These are phyloP conservation scores for Phalaenopsis aphrodite DNA, from an alignment of 106 monocot species.

Conservation along the genomic window DNA sequence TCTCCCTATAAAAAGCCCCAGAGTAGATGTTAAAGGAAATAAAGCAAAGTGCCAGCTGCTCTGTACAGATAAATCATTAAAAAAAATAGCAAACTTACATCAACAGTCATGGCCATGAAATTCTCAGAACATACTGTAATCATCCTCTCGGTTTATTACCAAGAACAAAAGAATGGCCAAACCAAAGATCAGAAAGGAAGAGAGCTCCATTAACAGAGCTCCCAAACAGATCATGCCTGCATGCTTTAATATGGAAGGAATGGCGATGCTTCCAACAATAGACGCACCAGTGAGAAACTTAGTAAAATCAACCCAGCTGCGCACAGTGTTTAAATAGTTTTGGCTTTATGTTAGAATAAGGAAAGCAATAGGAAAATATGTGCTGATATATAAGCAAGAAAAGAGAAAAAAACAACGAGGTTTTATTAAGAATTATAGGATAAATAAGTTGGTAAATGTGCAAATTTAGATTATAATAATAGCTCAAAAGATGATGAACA, in stretches of 20 bases:
- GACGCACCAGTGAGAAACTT: conserved; percentile 93
- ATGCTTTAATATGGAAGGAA: conserved; percentile 87
- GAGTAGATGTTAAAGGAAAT: neutral
- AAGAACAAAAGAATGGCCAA: conserved; percentile 50
- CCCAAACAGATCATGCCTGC: conserved; percentile 77
- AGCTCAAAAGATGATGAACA: too few relatives aligned
- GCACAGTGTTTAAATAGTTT: neutral
- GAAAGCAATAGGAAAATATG: neutral
- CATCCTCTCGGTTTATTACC: conserved; percentile 41
- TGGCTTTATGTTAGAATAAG: too few relatives aligned
- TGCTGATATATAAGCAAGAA: too few relatives aligned
- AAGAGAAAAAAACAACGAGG: too few relatives aligned
- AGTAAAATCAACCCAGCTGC: conserved; percentile 55
- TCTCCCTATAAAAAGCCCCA: too few relatives aligned
- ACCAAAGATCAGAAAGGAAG: conserved; percentile 65
- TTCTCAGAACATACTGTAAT: conserved; percentile 42
- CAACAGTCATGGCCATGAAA: neutral
- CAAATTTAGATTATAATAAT: too few relatives aligned
- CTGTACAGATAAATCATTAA: neutral
- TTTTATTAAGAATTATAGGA: too few relatives aligned
- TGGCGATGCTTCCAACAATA: conserved; percentile 83
- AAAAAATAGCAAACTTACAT: neutral
- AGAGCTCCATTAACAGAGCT: conserved; percentile 83
- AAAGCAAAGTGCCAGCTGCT: neutral
- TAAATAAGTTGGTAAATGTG: too few relatives aligned